Percentiles rank a stretch among this genome's conserved stretches.
These are phyloP conservation scores for Chlorokybus atmophyticus DNA, from an alignment of 139 green algal species.

Conservation along the genomic window DNA sequence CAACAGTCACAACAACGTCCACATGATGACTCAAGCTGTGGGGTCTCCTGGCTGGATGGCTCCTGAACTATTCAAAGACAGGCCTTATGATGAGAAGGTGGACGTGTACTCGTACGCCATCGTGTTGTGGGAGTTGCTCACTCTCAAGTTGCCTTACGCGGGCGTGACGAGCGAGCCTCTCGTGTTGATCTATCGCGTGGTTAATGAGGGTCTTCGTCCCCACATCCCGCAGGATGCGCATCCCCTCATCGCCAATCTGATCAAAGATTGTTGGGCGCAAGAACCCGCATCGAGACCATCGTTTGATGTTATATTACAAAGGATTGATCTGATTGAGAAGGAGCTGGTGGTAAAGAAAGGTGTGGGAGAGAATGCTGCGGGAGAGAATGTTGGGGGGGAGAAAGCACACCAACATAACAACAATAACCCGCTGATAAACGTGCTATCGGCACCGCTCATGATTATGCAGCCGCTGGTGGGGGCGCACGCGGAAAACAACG, in stretches of 20 bases:
- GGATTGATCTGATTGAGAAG: not conserved
- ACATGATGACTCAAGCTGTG: not conserved
- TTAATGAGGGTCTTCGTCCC: not conserved
- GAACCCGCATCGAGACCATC: not conserved
- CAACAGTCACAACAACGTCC: no score
- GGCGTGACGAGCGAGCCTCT: not conserved
- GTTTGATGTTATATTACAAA: not conserved
- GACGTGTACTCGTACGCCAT: slow-evolving; percentile 1
- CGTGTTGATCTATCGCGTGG: not conserved
- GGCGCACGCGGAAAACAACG: not conserved
- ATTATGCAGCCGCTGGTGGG: not conserved
- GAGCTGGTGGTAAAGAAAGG: not conserved
- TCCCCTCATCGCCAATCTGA: not conserved
- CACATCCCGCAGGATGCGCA: not conserved
- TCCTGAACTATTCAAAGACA: no score
- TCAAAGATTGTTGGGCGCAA: not conserved
- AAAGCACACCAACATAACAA: not conserved
- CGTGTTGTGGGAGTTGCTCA: not conserved
- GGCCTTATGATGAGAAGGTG: no score
- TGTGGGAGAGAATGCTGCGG: not conserved
- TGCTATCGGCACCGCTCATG: not conserved
- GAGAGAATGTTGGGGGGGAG: not conserved
- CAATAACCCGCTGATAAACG: not conserved
- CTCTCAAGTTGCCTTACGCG: not conserved
- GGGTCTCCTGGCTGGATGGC: not conserved